Base-by-base conservation (phyloP, 73 alveolate species). In the Paramecium biaurelia region DNA sequence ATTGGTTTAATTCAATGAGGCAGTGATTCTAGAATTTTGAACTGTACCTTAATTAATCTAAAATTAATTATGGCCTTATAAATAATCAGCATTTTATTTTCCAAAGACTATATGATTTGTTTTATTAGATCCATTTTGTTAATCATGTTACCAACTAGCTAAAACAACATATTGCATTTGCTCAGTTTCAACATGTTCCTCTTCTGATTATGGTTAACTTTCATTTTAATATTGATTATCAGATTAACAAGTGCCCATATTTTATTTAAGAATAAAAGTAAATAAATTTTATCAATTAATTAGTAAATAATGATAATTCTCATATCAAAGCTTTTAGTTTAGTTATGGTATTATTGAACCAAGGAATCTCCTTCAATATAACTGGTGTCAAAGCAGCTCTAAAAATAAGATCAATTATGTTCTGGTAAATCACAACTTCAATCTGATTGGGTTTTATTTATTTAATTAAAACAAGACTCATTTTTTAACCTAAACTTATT, bases 141-240 rank as follows among this genome's bases (percentile, higher is more conserved):
- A 26, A 63, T 63, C 84, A 63, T 63, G 84, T 63, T 63, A 26
- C 84, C 84, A 63, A 63, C 45, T 63, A 14, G 84, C 84, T 30
- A 63, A 20, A 12, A 63, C 84, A 1, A 63, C 84, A 63, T 63
- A 63, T 63, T 63, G 47, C 84, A 63, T 63, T 63, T 63, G 24
- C 11, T 63, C 84, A 23, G 84, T 63, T 63, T 63, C 84, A 6
- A 63, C 14, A 63, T 63, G 84, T 63, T 63, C 84, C 20, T 63
- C 43, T n/a, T 63, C 84, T 26, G 84, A 63, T 63, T 63, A 30
- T 7, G 84, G 49, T 12, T 63, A 30, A 63, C 84, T 63, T 30
- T 63, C 84, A 30, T 26, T 12, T 63, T 63, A 63, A 63, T 32
- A 23, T 12, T 11, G 15, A 5, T 32, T 12, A 26, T 63, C 84